Conservation (phyloP, 345 rosid genomes). For the Litchi chinensis region DNA sequence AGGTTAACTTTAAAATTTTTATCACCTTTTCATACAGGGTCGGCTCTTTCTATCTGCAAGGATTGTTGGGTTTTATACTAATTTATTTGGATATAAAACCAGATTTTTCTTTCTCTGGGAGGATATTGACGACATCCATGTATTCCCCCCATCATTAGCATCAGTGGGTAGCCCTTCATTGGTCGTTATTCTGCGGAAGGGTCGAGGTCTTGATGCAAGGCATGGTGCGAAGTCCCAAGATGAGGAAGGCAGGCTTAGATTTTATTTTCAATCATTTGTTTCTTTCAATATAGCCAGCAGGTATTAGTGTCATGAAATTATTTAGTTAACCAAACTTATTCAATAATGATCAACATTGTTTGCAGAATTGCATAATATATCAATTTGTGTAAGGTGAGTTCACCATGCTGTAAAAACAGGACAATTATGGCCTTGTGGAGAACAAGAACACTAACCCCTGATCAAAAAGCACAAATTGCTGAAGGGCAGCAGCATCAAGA, state of each 20-base stretch:
- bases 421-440: constrained; percentile 89
- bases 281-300: constrained; percentile 77
- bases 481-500: constrained; percentile 60
- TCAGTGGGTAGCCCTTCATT: constrained; percentile 77
- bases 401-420: constrained; percentile 43
- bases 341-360: neutral
- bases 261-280: constrained; percentile 74
- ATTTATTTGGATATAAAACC: constrained; percentile 83
- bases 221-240: constrained; percentile 82
- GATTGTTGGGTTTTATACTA: constrained; percentile 82
- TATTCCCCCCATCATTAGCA: constrained; percentile 69
- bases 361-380: neutral
- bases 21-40: constrained; percentile 46
- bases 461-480: constrained; percentile 57
- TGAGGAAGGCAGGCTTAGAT: constrained; percentile 77
- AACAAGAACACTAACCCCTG: constrained; percentile 53
- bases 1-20: neutral
- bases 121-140: constrained; percentile 76
- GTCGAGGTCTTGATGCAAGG: constrained; percentile 72
- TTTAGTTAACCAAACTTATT: neutral
- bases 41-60: constrained; percentile 84
- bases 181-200: constrained; percentile 59
- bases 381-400: constrained; percentile 11
- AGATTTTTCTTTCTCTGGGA: constrained; percentile 89
- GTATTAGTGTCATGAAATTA: constrained; percentile 30